phyloP scores from a whole-genome alignment of 2,329 filamentous ascomycete genomes.

The Aspergillus latus region DNA sequence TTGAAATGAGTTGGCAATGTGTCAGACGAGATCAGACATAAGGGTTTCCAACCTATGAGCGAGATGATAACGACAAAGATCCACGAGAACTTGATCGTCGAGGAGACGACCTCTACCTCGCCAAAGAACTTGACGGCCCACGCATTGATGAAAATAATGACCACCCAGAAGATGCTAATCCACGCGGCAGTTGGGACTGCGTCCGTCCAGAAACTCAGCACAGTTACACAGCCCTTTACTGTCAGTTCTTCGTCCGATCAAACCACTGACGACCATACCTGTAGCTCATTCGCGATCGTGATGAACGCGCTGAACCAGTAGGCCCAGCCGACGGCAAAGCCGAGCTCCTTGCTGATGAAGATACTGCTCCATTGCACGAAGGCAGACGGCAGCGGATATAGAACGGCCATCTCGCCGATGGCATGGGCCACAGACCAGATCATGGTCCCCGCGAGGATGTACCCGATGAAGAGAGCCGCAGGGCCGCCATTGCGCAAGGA shows the following conservation, averaged over 20 bases:
- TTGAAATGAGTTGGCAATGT: conserved; percentile 13
- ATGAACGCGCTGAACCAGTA: conserved; percentile 49
- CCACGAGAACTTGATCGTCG: conserved; percentile 49
- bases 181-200: conserved; percentile 44
- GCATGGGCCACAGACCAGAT: conserved; percentile 48
- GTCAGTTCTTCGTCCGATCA: background rate
- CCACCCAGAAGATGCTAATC: conserved; percentile 46
- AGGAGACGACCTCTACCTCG: conserved; percentile 48
- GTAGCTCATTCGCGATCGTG: conserved; percentile 46
- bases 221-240: conserved; percentile 36
- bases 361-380: conserved; percentile 49
- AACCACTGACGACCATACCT: background rate
- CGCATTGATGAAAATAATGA: conserved; percentile 46
- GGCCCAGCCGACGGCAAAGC: conserved; percentile 49
- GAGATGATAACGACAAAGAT: conserved; percentile 51
- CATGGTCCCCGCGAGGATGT: conserved; percentile 37
- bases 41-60: conserved; percentile 27
- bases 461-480: conserved; percentile 47
- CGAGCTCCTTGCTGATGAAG: conserved; percentile 45
- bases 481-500: conserved; percentile 45
- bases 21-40: background rate
- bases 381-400: conserved; percentile 48
- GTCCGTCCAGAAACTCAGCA: conserved; percentile 48
- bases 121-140: conserved; percentile 47
- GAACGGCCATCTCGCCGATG: conserved; percentile 48